Evolutionary conservation across 805 yeast genomes (phyloP), one percentile per base, ranked within the genome.

Genomic region (Wickerhamomyces bovis): DNA sequence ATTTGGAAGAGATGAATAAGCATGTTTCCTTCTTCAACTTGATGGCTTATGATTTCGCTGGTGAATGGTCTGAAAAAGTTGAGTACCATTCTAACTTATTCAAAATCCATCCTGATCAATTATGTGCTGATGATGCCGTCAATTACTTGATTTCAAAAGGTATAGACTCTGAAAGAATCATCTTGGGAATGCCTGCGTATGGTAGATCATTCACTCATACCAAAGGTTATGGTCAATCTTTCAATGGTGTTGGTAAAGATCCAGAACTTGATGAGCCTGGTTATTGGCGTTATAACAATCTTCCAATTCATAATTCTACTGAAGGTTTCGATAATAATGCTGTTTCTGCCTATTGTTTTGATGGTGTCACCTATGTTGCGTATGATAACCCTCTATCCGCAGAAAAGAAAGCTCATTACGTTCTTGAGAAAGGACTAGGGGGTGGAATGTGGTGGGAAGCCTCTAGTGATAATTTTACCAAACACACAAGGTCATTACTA

Each of bases 361-460:
- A 73, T 44, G 45, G 63, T 0, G 49, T 53, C 1, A 54, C 59
- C 0, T 66, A 85, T 40, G 71, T 85, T 2, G 72, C 77, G 7
- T 92, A 85, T 63, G 99, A 92, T 60, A 83, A 76, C 50, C 69
- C 69, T 0, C 67, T 70, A 5, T 72, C 83, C 2, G 78, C 76
- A 2, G 56, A 60, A 9, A 55, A 56, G 16, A 94, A 92, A 61
- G 89, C 88, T 0, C 56, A 67, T 25, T 89, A 78, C 55, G 78
- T 84, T 8, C 55, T 52, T 36, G 54, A 63, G 19, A 62, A 67
- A 7, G 58, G 68, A 0, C 66, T 89, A 10, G 95, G 83, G 0
- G 98, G 99, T 0, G 96, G 86, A 0, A 82, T 94, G 79, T 90
- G 87, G 83, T 92, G 98, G 98, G 97, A 92, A 57, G 83, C 96